Evolutionary conservation across 306 rosid genomes (phyloP), one percentile per base, ranked within the genome.

Genomic region (Begonia loranthoides): DNA sequence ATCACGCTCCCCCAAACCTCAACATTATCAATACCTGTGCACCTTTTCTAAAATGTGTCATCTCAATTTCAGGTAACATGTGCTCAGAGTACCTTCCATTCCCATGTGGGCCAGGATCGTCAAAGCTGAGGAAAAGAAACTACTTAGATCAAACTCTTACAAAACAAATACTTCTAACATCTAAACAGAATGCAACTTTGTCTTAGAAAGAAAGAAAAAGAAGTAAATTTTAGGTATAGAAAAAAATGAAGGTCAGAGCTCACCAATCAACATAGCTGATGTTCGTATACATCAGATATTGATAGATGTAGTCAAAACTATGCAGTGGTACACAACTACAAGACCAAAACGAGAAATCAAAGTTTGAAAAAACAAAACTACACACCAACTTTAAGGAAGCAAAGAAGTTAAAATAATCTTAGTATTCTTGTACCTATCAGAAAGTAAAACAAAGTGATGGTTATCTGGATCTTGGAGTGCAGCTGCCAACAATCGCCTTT

Each of bases 41-140:
- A 57, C 95, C 97, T 81, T 89, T 89, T 43, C 83, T 81, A 52
- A 89, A 89, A 61, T 82, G 76, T 33, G 68, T 66, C 66, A 36
- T 76, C 64, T 79, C 76, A 33, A 89, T 88, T 75, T 89, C 95
- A 41, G 97, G 97, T 70, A 77, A 57, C 97, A 89, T 84, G 50
- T 61, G 74, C 62, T 77, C 85, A 53, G 85, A 64, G 51, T 89
- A 89, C 70, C 97, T 76, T 56, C 89, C 93, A 70, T 61, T 74
- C 79, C 97, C 97, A 50, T 89, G 95, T 36, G 94, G 94, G 72
- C 97, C 97, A 13, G 76, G 80, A 64, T 89, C 97, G 55, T 60
- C 56, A 47, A 63, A 84, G 63, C 97, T 84, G 61, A 34, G 41
- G 49, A 28, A 28, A 28, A 28, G 36, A 7, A 28, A 3, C 36